Evolutionary conservation across 2,329 filamentous ascomycete genomes (phyloP), one percentile per base, ranked within the genome.

Genomic region (Leptographium procerum): DNA sequence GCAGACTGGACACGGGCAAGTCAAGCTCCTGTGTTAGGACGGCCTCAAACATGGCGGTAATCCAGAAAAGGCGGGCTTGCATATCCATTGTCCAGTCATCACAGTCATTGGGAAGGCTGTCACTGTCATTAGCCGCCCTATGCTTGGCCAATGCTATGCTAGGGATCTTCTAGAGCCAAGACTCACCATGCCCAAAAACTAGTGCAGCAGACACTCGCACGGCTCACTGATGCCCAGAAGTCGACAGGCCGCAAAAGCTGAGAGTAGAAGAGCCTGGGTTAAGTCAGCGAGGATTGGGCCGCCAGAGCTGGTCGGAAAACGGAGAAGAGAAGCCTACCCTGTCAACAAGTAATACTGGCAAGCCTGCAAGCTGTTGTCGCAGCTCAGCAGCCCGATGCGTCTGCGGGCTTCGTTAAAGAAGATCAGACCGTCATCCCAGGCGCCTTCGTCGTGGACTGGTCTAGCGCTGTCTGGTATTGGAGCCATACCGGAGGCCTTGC

Each of bases 11-110:
- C 19, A 75, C 69, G 4, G 78, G 78, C 10, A 81, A 70, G 60
- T 77, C 73, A 13, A 81, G 68, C 60, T 81, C 78, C 65, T 81
- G 78, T 0, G 77, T 76, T 14, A 81, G 73, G 56, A 81, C 77
- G 1, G 76, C 78, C 63, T 81, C 78, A 62, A 79, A 77, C 76
- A 80, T 79, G 51, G 80, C 69, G 19, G 76, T 77, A 59, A 76
- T 79, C 78, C 78, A 81, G 61, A 79, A 81, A 1, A 80, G 70
- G 22, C 78, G 70, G 2, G 77, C 77, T 60, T 80, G 75, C 77
- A 81, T 81, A 64, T 81, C 78, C 6, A 75, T 74, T 60, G 78
- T 75, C 78, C 78, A 81, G 33, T 75, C 68, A 58, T 80, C 73
- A 57, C 70, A 78, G 70, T 75, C 72, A 31, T 70, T 69, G 52